Conservation (phyloP, 1,139 yeast genomes). For the Taphrina confusa region DNA sequence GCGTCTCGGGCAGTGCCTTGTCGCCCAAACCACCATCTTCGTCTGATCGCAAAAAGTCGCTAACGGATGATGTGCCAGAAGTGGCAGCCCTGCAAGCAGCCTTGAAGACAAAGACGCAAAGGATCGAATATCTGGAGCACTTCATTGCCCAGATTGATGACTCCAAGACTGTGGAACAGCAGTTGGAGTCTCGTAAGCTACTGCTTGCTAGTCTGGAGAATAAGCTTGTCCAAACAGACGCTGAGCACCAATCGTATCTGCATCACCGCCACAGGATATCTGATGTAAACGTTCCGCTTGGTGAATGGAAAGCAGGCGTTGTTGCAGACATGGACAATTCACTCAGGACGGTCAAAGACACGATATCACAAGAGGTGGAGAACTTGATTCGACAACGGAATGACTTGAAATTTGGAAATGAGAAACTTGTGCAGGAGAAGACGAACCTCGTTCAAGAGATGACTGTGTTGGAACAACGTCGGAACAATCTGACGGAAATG, state of each 20-base stretch:
- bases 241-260: conserved; percentile 20
- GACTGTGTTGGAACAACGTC: conserved; percentile 45
- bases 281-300: conserved; percentile 17
- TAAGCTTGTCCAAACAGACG: conserved; percentile 19
- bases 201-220: conserved; percentile 15
- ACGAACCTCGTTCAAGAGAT: conserved; percentile 46
- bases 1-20: conserved; percentile 26
- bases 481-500: conserved; percentile 48
- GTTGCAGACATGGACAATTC: conserved; percentile 42
- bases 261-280: conserved; percentile 23
- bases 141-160: not conserved
- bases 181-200: conserved; percentile 13
- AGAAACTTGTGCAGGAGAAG: conserved; percentile 43
- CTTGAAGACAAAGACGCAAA: not conserved
- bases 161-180: not conserved
- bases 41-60: not conserved
- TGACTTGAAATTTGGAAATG: conserved; percentile 45
- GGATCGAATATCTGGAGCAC: conserved; percentile 7
- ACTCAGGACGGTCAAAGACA: conserved; percentile 42
- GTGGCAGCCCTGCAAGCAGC: conserved; percentile 11
- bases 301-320: conserved; percentile 35
- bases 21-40: conserved; percentile 1
- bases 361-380: conserved; percentile 46
- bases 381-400: conserved; percentile 45
- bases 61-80: conserved; percentile 7